These are phyloP conservation scores for Pichia sp. DNA, from an alignment of 1,139 yeast species.

Conservation along the genomic window DNA sequence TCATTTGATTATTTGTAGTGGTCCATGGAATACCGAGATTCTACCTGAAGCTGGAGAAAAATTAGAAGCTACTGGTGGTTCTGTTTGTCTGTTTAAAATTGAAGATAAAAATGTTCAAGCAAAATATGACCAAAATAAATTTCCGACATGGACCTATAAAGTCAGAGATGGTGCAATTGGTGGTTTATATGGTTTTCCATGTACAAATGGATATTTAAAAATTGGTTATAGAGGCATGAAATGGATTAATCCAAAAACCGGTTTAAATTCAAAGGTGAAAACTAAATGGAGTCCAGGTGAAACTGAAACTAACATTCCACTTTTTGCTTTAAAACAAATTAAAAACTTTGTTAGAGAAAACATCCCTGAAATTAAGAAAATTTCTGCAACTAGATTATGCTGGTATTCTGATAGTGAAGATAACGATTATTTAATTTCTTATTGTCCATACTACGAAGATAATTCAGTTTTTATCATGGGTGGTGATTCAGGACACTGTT, in stretches of 20 bases:
- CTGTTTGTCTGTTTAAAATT: constrained; percentile 20
- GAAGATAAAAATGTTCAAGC: constrained; percentile 10
- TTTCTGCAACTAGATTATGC: constrained; percentile 20
- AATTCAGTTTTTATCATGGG: constrained; percentile 28
- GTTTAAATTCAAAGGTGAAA: constrained; percentile 18
- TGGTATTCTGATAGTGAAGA: constrained; percentile 33
- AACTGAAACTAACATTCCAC: constrained; percentile 15
- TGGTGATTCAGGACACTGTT: constrained; percentile 34
- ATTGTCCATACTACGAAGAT: constrained; percentile 26
- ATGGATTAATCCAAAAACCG: constrained; percentile 21
- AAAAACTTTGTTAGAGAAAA: constrained; percentile 20
- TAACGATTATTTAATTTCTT: constrained; percentile 29
- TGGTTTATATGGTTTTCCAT: constrained; percentile 26
- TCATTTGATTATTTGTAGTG: constrained; percentile 34
- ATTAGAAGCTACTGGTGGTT: constrained; percentile 34
- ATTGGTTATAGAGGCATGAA: constrained; percentile 23
- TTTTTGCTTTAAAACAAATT: constrained; percentile 19
- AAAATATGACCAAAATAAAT: constrained; percentile 16
- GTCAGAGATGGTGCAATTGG: constrained; percentile 23
- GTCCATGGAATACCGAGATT: constrained; percentile 37
- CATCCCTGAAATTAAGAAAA: constrained; percentile 20
- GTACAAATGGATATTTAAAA: constrained; percentile 21
- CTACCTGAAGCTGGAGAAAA: constrained; percentile 32
- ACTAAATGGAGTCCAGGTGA: constrained; percentile 19
- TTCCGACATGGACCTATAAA: constrained; percentile 25